Evolutionary conservation across 192 early-diverging fungal species (phyloP).

Genomic region (Pilobolus umbonatus): DNA sequence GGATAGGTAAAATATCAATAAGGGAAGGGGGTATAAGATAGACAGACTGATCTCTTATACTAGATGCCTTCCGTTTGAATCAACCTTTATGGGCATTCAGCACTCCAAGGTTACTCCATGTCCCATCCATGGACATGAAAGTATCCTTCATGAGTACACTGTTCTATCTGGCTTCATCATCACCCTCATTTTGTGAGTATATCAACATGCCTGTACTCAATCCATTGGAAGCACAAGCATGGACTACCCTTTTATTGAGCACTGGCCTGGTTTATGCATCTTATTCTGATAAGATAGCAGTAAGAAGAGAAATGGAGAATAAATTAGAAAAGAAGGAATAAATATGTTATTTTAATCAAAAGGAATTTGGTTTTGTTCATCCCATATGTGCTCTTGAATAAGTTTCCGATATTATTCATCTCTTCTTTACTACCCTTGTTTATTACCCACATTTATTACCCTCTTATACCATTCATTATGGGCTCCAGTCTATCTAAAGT

Average conservation of each 20-base stretch:
- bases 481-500: constrained; percentile 16
- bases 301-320: neutral
- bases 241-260: constrained; percentile 19
- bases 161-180: constrained; percentile 26
- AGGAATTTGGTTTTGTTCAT: neutral
- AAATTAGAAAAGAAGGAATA: neutral
- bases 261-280: constrained; percentile 15
- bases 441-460: neutral
- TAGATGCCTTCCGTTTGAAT: constrained; percentile 34
- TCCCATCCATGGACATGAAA: constrained; percentile 24
- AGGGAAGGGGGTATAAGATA: neutral
- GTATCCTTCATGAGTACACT: constrained; percentile 20
- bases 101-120: constrained; percentile 25
- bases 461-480: constrained; percentile 8
- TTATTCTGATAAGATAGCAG: neutral
- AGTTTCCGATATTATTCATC: constrained; percentile 4
- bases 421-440: neutral
- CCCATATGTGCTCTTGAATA: too few species aligned
- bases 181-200: constrained; percentile 14
- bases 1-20: constrained; percentile 32
- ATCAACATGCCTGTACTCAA: constrained; percentile 8
- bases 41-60: neutral
- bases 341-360: neutral
- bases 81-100: constrained; percentile 30
- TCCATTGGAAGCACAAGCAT: constrained; percentile 26